Percentiles rank a stretch among this genome's conserved stretches.
These are phyloP conservation scores for Hirschioporus abietinus DNA, from an alignment of 768 basidiomycete genomes.

Conservation along the genomic window DNA sequence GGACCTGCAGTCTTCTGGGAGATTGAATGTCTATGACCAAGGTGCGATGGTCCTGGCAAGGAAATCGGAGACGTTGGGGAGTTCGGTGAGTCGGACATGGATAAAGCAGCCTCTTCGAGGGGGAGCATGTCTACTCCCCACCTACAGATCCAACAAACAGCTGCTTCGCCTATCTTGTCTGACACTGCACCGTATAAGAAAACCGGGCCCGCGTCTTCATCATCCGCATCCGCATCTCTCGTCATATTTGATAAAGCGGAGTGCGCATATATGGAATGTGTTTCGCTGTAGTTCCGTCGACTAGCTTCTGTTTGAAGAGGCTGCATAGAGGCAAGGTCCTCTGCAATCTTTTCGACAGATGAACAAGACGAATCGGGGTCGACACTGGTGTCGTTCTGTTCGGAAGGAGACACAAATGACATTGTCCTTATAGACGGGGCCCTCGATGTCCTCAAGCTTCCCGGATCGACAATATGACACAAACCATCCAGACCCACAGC, in stretches of 20 bases:
- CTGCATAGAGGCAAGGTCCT: background rate
- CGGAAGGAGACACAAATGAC: background rate
- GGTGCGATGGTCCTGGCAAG: background rate
- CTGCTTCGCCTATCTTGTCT: slow-evolving; percentile 88
- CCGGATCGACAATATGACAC: slow-evolving; percentile 7
- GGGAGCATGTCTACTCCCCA: slow-evolving; percentile 82
- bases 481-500: slow-evolving; percentile 69
- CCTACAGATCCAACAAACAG: slow-evolving; percentile 78
- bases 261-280: background rate
- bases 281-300: background rate
- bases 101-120: slow-evolving; percentile 43
- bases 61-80: slow-evolving; percentile 6
- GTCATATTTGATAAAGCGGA: background rate
- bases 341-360: background rate
- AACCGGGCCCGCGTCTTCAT: slow-evolving; percentile 14
- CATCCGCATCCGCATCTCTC: slow-evolving; percentile 21
- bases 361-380: background rate
- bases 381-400: background rate
- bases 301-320: background rate
- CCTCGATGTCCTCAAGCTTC: slow-evolving; percentile 1
- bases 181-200: slow-evolving; percentile 77
- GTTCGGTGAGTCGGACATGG: slow-evolving; percentile 14
- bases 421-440: slow-evolving; percentile 3
- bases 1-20: slow-evolving; percentile 13
- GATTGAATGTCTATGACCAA: slow-evolving; percentile 10